Conservation (phyloP, 1,139 yeast species). For the Ogataea hybrid region DNA sequence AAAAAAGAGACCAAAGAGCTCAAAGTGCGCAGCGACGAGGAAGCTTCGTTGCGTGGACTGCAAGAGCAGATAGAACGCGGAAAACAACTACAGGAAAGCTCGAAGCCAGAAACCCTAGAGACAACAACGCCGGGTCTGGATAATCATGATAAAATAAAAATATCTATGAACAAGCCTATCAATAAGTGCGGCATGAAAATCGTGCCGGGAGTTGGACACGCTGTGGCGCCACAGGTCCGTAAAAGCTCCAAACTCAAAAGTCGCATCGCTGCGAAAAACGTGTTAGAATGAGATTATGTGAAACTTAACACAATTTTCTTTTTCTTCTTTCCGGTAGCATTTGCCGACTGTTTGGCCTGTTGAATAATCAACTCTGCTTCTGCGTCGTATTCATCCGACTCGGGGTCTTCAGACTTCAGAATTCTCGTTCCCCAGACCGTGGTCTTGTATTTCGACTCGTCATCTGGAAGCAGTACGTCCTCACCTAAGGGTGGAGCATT, state of each 20-base stretch:
- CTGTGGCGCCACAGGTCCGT: constrained; percentile 1
- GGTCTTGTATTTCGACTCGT: constrained; percentile 29
- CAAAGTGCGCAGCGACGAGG: constrained; percentile 44
- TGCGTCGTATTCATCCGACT: constrained; percentile 27
- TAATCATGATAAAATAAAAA: constrained; percentile 19
- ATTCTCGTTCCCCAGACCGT: constrained; percentile 65
- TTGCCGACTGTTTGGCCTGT: constrained; percentile 42
- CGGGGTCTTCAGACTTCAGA: constrained; percentile 39
- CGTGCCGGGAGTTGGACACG: constrained; percentile 19
- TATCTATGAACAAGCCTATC: constrained; percentile 22
- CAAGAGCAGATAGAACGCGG: constrained; percentile 55
- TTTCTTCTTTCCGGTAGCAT: constrained; percentile 38
- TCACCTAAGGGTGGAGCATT: constrained; percentile 31
- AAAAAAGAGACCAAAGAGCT: constrained; percentile 39
- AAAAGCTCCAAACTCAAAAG: constrained; percentile 18
- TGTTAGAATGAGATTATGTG: constrained; percentile 11
- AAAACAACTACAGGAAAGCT: constrained; percentile 20
- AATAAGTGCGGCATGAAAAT: constrained; percentile 26
- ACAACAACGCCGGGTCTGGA: constrained; percentile 3
- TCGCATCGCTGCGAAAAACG: constrained; percentile 17
- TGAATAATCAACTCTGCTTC: constrained; percentile 50
- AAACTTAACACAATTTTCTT: constrained; percentile 35
- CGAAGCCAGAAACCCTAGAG: background rate
- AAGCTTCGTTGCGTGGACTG: constrained; percentile 41
- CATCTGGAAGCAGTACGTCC: constrained; percentile 3